Evolutionary conservation across 1,284 basidiomycete genomes (phyloP), one percentile per base, ranked within the genome.

Genomic region (Earliella scabrosa): DNA sequence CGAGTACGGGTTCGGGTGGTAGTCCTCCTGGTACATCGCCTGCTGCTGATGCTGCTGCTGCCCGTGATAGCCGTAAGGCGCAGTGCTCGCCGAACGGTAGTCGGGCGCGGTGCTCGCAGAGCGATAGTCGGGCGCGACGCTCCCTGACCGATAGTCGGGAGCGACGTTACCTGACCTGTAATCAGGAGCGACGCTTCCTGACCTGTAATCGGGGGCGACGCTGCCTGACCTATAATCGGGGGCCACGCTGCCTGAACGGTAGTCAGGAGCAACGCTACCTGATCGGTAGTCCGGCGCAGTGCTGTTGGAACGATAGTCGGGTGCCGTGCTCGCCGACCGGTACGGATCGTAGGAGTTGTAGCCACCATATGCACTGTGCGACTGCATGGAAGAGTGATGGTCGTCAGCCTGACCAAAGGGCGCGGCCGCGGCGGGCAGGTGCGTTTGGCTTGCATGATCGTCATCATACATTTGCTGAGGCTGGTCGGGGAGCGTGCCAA

Each of bases 381-480:
- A n/a, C 46, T 58, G 55, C 35, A 38, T 27, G 16, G 45, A 27
- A 13, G 53, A 53, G 39, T 46, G 50, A 29, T 62, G 56, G 40
- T 63, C 61, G 31, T 64, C 63, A 6, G 59, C 41, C 23, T 80
- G 76, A 23, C 76, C 77, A 55, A 84, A 79, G 3, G 85, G 81
- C 43, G 85, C 85, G 21, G 81, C 83, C 23, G 78, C 73, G 1
- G 75, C 60, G 18, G 85, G 68, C 10, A 90, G 79, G 65, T 87
- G 80, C 26, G 77, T 73, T 26, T 79, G 80, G 64, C 86, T 87
- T 54, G 83, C 82, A 61, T 85, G 80, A 54, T 88, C 83, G 50
- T 88, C 86, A 52, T 85, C 85, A 61, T 87, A 85, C 52, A 79
- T 74, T 45, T 68, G 60, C 23, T 74, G 72, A 44, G 82, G 79